Evolutionary conservation across 768 basidiomycete species (phyloP).

Genomic region (Punctularia strigosozonata): DNA sequence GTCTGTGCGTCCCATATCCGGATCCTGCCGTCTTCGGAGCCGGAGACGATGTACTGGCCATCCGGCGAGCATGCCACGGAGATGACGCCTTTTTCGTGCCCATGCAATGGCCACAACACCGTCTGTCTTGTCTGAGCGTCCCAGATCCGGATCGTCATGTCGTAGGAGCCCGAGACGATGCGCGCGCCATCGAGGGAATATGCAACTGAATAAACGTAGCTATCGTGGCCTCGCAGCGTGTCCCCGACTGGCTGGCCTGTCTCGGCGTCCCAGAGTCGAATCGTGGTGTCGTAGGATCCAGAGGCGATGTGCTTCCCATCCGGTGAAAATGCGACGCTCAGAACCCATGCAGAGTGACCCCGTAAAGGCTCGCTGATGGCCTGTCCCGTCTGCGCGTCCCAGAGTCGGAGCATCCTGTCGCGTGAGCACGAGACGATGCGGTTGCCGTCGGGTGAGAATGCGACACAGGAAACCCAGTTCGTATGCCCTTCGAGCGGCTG

Average conservation of each 20-base stretch:
- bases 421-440: too few species aligned
- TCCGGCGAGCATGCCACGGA: constrained; percentile 12
- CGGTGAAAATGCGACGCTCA: constrained; percentile 14
- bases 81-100: constrained; percentile 6
- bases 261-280: constrained; percentile 11
- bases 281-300: constrained; percentile 11
- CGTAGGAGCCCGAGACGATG: background rate
- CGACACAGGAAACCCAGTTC: too few species aligned
- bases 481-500: background rate
- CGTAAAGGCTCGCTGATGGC: too few species aligned
- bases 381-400: too few species aligned
- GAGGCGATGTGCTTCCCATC: constrained; percentile 13
- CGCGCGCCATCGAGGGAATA: background rate
- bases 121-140: constrained; percentile 12
- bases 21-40: constrained; percentile 5
- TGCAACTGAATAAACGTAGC: constrained; percentile 4
- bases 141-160: constrained; percentile 1
- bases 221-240: constrained; percentile 2
- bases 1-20: constrained; percentile 10
- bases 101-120: constrained; percentile 1
- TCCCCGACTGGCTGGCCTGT: background rate
- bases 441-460: too few species aligned
- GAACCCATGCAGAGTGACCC: constrained; percentile 7
- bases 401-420: too few species aligned
- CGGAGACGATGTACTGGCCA: constrained; percentile 8